phyloP scores from a whole-genome alignment of 352 stramenopile genomes.

The Pythium sp. region DNA sequence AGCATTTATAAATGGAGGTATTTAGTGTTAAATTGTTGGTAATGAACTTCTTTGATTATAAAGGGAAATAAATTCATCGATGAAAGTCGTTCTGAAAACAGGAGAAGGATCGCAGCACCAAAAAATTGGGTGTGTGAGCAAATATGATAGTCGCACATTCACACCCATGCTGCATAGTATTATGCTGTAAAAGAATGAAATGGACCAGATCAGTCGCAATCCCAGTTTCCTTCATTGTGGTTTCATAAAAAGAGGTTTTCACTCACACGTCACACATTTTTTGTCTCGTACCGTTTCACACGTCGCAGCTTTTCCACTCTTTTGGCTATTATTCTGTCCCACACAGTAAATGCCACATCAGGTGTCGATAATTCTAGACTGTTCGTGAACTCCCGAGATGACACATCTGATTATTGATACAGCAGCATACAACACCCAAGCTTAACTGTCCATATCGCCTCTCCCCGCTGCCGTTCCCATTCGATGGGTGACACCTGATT shows the following conservation, averaged over 20 bases:
- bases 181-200: too few relatives aligned
- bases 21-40: too few relatives aligned
- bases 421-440: not conserved
- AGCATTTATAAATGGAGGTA: too few relatives aligned
- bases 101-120: too few relatives aligned
- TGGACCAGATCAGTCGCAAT: not conserved
- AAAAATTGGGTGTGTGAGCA: too few relatives aligned
- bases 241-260: not conserved
- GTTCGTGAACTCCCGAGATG: constrained; percentile 5
- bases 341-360: not conserved
- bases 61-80: too few relatives aligned
- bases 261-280: not conserved
- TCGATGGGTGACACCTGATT: constrained; percentile 2
- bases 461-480: not conserved
- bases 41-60: too few relatives aligned
- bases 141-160: too few relatives aligned
- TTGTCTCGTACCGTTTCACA: not conserved
- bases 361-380: constrained; percentile 13
- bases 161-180: too few relatives aligned
- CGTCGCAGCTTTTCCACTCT: not conserved
- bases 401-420: constrained; percentile 10
- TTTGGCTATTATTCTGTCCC: constrained; percentile 4
- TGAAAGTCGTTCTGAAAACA: too few relatives aligned
- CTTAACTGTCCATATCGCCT: not conserved
- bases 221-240: not conserved